These are phyloP conservation scores for Trichosanthes truncata DNA, from an alignment of 306 rosid species.

Conservation along the genomic window DNA sequence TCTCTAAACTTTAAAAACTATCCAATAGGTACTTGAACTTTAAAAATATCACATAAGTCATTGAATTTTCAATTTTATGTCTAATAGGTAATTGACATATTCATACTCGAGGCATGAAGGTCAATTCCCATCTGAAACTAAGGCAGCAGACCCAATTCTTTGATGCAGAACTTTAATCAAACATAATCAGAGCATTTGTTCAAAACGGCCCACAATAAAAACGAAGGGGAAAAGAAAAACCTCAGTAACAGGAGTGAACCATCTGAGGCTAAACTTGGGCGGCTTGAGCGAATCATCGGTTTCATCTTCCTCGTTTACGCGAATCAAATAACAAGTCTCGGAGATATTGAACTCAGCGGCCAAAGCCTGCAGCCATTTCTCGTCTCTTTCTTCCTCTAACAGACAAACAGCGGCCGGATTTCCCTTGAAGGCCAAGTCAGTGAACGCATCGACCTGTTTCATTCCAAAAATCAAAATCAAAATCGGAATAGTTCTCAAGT, in stretches of 20 bases:
- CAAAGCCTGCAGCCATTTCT: conserved; percentile 45
- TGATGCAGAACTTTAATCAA: not conserved
- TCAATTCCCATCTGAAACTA: too few relatives aligned
- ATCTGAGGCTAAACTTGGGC: conserved; percentile 60
- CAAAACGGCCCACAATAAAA: not conserved
- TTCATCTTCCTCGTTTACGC: conserved; percentile 14
- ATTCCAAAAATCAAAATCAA: not conserved
- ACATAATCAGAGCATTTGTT: not conserved
- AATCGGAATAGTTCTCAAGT: not conserved
- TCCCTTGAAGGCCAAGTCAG: conserved; percentile 59
- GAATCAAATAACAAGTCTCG: conserved; percentile 34
- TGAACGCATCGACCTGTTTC: conserved; percentile 56
- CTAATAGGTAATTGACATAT: too few relatives aligned
- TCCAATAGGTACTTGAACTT: too few relatives aligned
- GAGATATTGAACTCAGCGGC: conserved; percentile 57
- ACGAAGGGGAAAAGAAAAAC: conserved; percentile 14
- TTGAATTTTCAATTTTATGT: too few relatives aligned
- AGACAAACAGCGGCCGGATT: conserved; percentile 71
- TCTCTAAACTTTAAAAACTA: too few relatives aligned
- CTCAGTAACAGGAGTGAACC: conserved; percentile 72
- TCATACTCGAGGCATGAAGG: too few relatives aligned
- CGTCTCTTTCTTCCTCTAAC: conserved; percentile 46
- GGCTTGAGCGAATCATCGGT: not conserved
- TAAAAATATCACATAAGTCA: too few relatives aligned
- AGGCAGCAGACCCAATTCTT: too few relatives aligned